Percentiles rank a stretch among this genome's conserved stretches.
Evolutionary conservation across 805 yeast genomes (phyloP).

Genomic region (Saccharomycopsis sp.): DNA sequence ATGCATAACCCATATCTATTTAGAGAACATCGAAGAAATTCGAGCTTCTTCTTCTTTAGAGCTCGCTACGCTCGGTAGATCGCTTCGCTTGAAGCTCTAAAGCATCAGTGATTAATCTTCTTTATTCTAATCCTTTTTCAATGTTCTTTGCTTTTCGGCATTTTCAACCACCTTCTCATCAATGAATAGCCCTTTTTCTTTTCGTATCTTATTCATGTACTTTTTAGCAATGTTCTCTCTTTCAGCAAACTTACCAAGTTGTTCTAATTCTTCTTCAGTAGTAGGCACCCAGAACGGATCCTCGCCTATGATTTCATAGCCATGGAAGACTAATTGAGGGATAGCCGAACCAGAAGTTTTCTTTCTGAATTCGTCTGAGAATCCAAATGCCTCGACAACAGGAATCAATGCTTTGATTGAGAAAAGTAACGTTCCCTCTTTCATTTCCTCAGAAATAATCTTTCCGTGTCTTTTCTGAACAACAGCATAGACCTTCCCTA

Average conservation of each 20-base stretch:
- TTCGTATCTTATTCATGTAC: slow-evolving; percentile 77
- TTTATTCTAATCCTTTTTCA: slow-evolving; percentile 52
- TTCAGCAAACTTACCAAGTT: slow-evolving; percentile 87
- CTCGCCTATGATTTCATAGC: slow-evolving; percentile 76
- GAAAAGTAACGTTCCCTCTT: slow-evolving; percentile 97
- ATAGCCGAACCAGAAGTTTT: slow-evolving; percentile 95
- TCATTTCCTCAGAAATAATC: slow-evolving; percentile 87
- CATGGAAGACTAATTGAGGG: slow-evolving; percentile 89
- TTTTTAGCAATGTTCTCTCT: slow-evolving; percentile 83
- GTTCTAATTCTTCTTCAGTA: slow-evolving; percentile 93
- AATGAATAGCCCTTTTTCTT: slow-evolving; percentile 81
- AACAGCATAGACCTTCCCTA: slow-evolving; percentile 93
- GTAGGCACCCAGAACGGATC: slow-evolving; percentile 99
- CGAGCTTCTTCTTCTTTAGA: too few species aligned
- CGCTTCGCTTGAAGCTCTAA: too few species aligned
- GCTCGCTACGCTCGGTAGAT: too few species aligned
- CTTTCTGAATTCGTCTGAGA: slow-evolving; percentile 90
- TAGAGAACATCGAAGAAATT: too few species aligned
- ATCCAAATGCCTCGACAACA: slow-evolving; percentile 94
- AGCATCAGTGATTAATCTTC: too few species aligned
- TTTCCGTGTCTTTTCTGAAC: slow-evolving; percentile 84
- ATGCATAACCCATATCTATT: too few species aligned
- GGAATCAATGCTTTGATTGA: slow-evolving; percentile 81
- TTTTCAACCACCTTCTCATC: slow-evolving; percentile 86
- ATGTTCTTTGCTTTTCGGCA: slow-evolving; percentile 90